These are phyloP conservation scores for Colletotrichum falcatum DNA, from an alignment of 2,329 filamentous ascomycete genomes.

Conservation along the genomic window DNA sequence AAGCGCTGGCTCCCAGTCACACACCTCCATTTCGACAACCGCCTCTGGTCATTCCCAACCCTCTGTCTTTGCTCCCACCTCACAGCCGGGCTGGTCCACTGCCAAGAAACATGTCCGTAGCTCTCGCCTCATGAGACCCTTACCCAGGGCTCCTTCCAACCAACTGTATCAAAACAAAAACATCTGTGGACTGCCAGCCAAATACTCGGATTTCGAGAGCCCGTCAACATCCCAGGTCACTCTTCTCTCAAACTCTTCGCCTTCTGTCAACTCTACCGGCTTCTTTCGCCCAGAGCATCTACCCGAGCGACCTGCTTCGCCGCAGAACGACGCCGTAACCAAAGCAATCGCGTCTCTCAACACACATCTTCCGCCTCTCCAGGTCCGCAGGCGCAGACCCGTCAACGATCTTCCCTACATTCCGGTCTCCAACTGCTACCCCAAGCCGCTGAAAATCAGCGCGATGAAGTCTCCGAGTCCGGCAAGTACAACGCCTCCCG, in stretches of 20 bases:
- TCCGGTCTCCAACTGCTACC: conserved; percentile 26
- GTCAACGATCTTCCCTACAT: conserved; percentile 20
- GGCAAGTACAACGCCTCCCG: not conserved
- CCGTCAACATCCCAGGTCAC: not conserved
- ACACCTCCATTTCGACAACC: conserved; percentile 15
- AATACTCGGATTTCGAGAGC: not conserved
- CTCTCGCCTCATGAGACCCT: not conserved
- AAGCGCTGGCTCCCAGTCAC: conserved; percentile 3
- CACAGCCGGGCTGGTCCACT: not conserved
- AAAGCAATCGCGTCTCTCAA: conserved; percentile 5
- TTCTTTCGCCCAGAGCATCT: conserved; percentile 4
- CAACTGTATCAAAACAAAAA: not conserved
- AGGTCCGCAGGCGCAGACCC: conserved; percentile 28
- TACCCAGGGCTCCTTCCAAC: not conserved
- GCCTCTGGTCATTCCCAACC: conserved; percentile 16
- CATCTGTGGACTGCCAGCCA: not conserved
- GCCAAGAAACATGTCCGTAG: conserved; percentile 19
- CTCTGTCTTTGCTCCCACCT: not conserved
- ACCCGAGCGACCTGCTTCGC: conserved; percentile 2
- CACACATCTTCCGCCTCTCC: conserved; percentile 24
- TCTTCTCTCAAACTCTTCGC: conserved; percentile 11
- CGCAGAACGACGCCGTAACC: conserved; percentile 8
- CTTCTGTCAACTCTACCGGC: not conserved
- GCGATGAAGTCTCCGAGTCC: conserved; percentile 33
- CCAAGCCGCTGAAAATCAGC: conserved; percentile 27